Evolutionary conservation across 306 rosid genomes (phyloP), one percentile per base, ranked within the genome.

Genomic region (Citrullus amarus): DNA sequence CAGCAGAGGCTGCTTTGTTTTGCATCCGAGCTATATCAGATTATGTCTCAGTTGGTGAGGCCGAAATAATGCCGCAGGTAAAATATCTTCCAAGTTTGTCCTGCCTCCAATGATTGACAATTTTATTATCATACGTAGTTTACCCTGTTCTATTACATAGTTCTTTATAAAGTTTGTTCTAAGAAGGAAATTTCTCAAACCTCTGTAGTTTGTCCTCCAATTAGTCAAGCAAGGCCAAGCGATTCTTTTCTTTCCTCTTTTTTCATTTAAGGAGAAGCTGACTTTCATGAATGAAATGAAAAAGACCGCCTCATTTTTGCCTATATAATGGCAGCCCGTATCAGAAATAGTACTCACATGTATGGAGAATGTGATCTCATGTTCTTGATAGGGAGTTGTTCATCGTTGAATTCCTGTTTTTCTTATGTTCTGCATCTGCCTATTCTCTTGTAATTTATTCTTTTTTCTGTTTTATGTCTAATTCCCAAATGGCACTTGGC

Each of bases 21-120:
- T 93, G 99, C 84, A 93, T 96, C 65, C 91, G 90, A 74, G 99
- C 99, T 41, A 89, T 96, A 86, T 91, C 98, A 85, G 88, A 73
- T 76, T 90, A 92, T 81, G 99, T 96, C 54, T 91, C 98, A 58
- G 84, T 84, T 70, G 92, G 89, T 77, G 99, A 96, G 88, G 85
- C 94, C 62, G 96, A 91, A 91, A 93, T 92, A 84, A 92, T 92
- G 97, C 99, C 99, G 51, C 93, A 86, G 99, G 99, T 96, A 88
- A 68, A 51, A 68, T 85, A 77, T 58, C 50, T 46, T 82, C 84
- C 62, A 73, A 80, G 43, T 28, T 50, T 51, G 22, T 81, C 66
- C 50, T 60, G 61, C 51, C 57, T 73, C 61, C 22, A 55, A 81
- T 34, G 25, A 57, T 22, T 43, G 30, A 12, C 53, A 55, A 54